Evolutionary conservation across 1,284 basidiomycete genomes (phyloP), one percentile per base, ranked within the genome.

Genomic region (Tremellales sp.): DNA sequence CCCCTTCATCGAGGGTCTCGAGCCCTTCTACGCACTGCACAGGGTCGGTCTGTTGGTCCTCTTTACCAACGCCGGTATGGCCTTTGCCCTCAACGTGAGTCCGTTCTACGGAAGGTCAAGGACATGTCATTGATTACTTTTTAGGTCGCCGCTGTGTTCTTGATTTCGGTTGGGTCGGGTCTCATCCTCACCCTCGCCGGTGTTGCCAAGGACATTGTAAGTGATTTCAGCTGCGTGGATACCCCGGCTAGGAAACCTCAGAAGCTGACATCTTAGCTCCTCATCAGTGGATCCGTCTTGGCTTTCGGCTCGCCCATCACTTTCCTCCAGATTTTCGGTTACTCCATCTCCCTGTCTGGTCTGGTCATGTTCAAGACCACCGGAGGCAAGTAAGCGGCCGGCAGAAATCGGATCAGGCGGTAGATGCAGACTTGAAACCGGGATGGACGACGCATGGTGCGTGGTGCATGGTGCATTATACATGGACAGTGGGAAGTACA

Each of bases 141-240:
- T 93, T 17, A 65, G 63, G 80, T 75, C 41, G 88, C 92, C 0
- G 91, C 93, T 17, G 93, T 97, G 25, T 97, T 94, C 80, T 80
- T 97, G 52, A 92, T 97, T 46, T 82, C 90, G 44, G 88, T 84
- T 0, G 89, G 86, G 3, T 86, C 85, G 50, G 90, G 92, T 3
- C 80, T 97, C 47, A 84, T 96, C 19, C 79, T 97, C 54, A 97
- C 93, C 4, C 83, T 97, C 15, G 90, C 93, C 6, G 94, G 94
- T 53, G 93, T 98, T 15, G 85, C 97, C 77, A 90, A 90, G 81
- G 86, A 86, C 54, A 72, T 74, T 53, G 72, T 73, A 50, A 65
- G 72, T 67, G 6, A 0, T 23, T 19, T 13, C 19, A 11, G 26
- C 1, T 2, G 27, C n/a, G 36, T 21, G 17, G 26, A 10, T 15